A percentile compares a stretch with the other conserved stretches of the same genome.
Evolutionary conservation across 371 early-diverging fungal genomes (phyloP).

Genomic region (Mucor plumbeus): DNA sequence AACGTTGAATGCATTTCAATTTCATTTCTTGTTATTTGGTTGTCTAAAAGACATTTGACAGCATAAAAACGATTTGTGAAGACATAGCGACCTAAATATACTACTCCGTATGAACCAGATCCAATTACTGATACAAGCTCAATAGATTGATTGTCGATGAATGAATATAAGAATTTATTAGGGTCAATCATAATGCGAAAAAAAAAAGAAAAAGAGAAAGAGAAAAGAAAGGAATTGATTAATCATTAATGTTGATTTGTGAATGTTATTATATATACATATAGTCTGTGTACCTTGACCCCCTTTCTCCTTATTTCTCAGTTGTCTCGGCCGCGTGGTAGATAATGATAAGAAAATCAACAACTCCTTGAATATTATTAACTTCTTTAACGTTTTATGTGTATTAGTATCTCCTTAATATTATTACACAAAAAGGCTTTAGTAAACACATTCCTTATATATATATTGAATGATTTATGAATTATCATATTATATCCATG

Average conservation of each 20-base stretch:
- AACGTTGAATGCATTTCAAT: slow-evolving; percentile 67
- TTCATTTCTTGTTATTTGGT: slow-evolving; percentile 63
- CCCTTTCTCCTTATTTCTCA: not conserved
- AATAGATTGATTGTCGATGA: slow-evolving; percentile 44
- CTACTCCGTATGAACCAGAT: slow-evolving; percentile 73
- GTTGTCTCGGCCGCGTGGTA: slow-evolving; percentile 8
- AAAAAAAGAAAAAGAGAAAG: not conserved
- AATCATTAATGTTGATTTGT: not conserved
- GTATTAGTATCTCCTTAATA: not conserved
- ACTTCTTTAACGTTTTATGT: not conserved
- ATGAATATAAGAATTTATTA: slow-evolving; percentile 29
- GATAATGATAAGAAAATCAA: slow-evolving; percentile 6
- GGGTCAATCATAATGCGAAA: slow-evolving; percentile 22
- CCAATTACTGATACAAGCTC: slow-evolving; percentile 63
- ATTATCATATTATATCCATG: not conserved
- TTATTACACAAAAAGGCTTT: not conserved
- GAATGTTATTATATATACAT: not conserved
- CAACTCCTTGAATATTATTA: slow-evolving; percentile 5
- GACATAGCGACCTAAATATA: slow-evolving; percentile 58
- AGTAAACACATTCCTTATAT: slow-evolving; percentile 4
- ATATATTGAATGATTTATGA: not conserved
- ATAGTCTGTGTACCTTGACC: not conserved
- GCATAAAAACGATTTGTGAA: slow-evolving; percentile 55
- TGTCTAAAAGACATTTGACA: slow-evolving; percentile 56
- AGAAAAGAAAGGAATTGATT: slow-evolving; percentile 2